Base-by-base conservation (phyloP, 306 rosid species). In the Cucumis hystrix region DNA sequence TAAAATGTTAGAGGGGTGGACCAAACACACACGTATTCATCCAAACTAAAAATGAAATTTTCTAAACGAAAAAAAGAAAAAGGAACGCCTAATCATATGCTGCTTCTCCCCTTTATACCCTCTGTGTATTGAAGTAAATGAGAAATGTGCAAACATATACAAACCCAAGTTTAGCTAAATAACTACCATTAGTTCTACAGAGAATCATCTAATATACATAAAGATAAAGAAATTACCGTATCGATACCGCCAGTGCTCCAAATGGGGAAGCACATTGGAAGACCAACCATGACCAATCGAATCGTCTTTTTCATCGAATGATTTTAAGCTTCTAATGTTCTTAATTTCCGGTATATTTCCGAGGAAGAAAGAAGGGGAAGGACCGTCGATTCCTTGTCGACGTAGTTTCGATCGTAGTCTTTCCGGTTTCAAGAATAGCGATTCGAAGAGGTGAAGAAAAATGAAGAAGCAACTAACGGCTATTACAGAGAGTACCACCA, bases 371-470 rank as follows among this genome's bases (percentile, higher is more conserved):
- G 89, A 81, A 21, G 88, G 87, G 68, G 91, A 85, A 6, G 83
- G 68, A 79, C 98, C 98, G 76, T 73, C 23, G 68, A 91, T 89
- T 16, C 96, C 96, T 54, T 93, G 97, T 62, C 47, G 85, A 6
- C 75, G 81, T 78, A 93, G 88, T 85, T 84, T 91, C 21, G 84
- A 81, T 84, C 93, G 75, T 0, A 85, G 60, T 57, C 87, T 78
- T 78, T 49, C 80, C 70, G 93, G 91, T 58, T 78, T 87, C 82
- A 78, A 58, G 2, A 84, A 49, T 56, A 88, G 12, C 14, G n/a
- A 65, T 12, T 86, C 70, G 18, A 61, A 79, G 16, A 83, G 28
- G 77, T 85, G 82, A 0, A 81, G 11, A 30, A 68, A 17, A 47
- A 65, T 1, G 40, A 80, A 61, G 65, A 81, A 23, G 39, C 80